A percentile compares a stretch with the other conserved stretches of the same genome.
Evolutionary conservation across 1,284 basidiomycete genomes (phyloP).

Genomic region (Nidula niveotomentosa): DNA sequence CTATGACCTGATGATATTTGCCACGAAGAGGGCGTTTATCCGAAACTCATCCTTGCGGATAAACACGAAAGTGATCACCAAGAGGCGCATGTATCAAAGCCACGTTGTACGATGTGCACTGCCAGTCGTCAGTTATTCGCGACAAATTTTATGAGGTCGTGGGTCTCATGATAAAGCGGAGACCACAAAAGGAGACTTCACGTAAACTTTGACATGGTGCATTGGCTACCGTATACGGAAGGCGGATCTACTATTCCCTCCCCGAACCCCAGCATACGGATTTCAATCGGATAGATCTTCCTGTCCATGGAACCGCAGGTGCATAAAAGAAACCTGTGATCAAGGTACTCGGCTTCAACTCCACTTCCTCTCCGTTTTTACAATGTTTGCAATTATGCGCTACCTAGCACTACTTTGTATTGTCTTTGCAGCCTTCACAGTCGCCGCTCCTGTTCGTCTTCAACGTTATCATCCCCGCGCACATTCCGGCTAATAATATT

Average conservation of each 20-base stretch:
- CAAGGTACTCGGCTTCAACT: constrained; percentile 13
- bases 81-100: background rate
- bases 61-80: background rate
- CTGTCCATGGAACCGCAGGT: constrained; percentile 8
- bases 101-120: background rate
- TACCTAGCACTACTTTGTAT: constrained; percentile 27
- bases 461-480: constrained; percentile 5
- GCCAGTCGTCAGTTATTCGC: too few species aligned
- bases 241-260: constrained; percentile 29
- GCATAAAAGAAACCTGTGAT: constrained; percentile 25
- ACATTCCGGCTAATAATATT: background rate
- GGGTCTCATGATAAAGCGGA: background rate
- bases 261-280: constrained; percentile 24
- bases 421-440: constrained; percentile 23
- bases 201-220: constrained; percentile 14
- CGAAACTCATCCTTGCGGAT: background rate
- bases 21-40: background rate
- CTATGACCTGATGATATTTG: background rate
- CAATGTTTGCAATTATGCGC: constrained; percentile 28
- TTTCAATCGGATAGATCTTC: constrained; percentile 24
- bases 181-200: constrained; percentile 15
- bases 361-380: constrained; percentile 12
- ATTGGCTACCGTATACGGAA: constrained; percentile 29
- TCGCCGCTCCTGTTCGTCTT: constrained; percentile 30
- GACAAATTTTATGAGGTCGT: too few species aligned